Conservation (phyloP, 176 grass and related monocot genomes). For the Avena atlantica region DNA sequence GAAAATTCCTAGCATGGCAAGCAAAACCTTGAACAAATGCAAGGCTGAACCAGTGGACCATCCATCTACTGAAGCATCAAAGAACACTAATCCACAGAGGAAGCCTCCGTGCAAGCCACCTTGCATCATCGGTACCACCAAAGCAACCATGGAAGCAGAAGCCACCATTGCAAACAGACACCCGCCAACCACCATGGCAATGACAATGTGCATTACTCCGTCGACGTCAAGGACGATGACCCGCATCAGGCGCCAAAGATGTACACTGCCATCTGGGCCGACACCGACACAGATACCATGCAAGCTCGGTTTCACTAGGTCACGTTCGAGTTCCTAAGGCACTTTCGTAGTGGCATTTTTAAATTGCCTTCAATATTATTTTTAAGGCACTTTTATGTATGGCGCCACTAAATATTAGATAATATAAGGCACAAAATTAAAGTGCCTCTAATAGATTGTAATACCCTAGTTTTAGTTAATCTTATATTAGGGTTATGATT, state of each 20-base stretch:
- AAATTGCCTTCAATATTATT: too few species aligned
- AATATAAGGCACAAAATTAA: too few species aligned
- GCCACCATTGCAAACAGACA: background rate
- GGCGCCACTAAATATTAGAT: too few species aligned
- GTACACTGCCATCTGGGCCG: slow-evolving; percentile 47
- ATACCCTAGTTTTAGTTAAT: too few species aligned
- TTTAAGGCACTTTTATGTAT: too few species aligned
- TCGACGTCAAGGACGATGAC: slow-evolving; percentile 17
- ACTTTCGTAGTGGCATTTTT: too few species aligned
- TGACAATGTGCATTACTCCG: background rate
- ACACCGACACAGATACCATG: slow-evolving; percentile 49
- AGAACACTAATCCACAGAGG: background rate
- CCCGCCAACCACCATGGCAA: background rate
- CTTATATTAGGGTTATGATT: too few species aligned
- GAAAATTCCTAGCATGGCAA: slow-evolving; percentile 19
- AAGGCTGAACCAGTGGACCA: background rate
- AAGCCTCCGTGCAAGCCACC: too few species aligned
- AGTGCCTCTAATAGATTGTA: too few species aligned
- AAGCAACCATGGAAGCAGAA: slow-evolving; percentile 24
- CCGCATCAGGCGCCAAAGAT: slow-evolving; percentile 35
- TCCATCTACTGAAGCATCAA: slow-evolving; percentile 6
- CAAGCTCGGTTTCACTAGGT: background rate
- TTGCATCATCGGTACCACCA: background rate
- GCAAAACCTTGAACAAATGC: background rate
- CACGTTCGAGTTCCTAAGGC: too few species aligned